These are phyloP conservation scores for Globisporangium okanoganense DNA, from an alignment of 352 stramenopile species.

Conservation along the genomic window DNA sequence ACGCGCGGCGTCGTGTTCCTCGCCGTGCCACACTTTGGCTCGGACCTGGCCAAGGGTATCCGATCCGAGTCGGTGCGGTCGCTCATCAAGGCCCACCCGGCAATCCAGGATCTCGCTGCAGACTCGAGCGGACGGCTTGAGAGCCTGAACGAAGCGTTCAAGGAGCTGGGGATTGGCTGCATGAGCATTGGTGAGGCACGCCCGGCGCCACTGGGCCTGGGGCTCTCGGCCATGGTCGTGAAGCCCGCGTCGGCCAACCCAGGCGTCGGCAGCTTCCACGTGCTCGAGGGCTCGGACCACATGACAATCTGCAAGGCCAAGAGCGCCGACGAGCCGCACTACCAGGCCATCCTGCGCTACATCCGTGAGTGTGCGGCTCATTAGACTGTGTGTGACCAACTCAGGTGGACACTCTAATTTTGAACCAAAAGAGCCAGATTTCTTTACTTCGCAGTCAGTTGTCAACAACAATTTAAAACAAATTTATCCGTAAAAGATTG, in stretches of 20 bases:
- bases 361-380: constrained; percentile 12
- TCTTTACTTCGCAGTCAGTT: too few species aligned
- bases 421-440: not conserved
- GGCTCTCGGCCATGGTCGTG: constrained; percentile 70
- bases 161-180: constrained; percentile 59
- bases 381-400: not conserved
- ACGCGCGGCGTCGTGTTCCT: constrained; percentile 73
- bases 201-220: constrained; percentile 60
- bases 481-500: too few species aligned
- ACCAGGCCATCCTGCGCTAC: constrained; percentile 47
- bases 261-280: constrained; percentile 60
- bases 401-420: not conserved
- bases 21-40: constrained; percentile 82
- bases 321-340: constrained; percentile 53
- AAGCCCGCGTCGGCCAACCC: constrained; percentile 74
- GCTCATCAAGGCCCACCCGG: constrained; percentile 72
- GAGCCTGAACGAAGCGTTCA: constrained; percentile 64
- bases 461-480: too few species aligned
- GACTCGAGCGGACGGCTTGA: constrained; percentile 53
- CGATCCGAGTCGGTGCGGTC: constrained; percentile 61
- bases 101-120: constrained; percentile 60
- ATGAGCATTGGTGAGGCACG: constrained; percentile 66
- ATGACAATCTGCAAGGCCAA: constrained; percentile 89
- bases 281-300: constrained; percentile 63
- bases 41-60: constrained; percentile 62